Evolutionary conservation across 2,329 filamentous ascomycete genomes (phyloP).

Genomic region (Remersonia thermophila): DNA sequence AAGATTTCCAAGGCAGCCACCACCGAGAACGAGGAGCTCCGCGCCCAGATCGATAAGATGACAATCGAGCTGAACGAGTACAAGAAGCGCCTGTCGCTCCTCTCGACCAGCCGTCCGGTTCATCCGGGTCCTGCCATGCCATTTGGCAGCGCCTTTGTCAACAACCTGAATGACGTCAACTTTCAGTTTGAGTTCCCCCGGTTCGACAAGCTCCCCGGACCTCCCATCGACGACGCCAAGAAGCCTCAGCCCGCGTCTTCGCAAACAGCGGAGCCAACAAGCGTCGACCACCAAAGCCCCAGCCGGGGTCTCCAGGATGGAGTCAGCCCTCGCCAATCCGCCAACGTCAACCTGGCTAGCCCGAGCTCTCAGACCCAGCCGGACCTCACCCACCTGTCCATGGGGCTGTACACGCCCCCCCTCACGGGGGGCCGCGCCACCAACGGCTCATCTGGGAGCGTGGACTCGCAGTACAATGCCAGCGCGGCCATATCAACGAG

Average conservation of each 20-base stretch:
- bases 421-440: slow-evolving; percentile 17
- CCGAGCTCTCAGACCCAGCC: slow-evolving; percentile 30
- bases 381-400: slow-evolving; percentile 41
- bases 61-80: slow-evolving; percentile 80
- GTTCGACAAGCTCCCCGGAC: slow-evolving; percentile 62
- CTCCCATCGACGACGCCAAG: slow-evolving; percentile 19
- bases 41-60: slow-evolving; percentile 79
- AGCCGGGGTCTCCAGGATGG: slow-evolving; percentile 21
- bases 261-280: slow-evolving; percentile 13
- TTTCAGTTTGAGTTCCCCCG: slow-evolving; percentile 96
- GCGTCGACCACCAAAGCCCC: slow-evolving; percentile 25
- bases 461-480: slow-evolving; percentile 38
- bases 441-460: too few species aligned
- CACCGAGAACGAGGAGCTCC: slow-evolving; percentile 73
- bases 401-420: slow-evolving; percentile 46
- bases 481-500: slow-evolving; percentile 43
- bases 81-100: slow-evolving; percentile 67
- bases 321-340: slow-evolving; percentile 25
- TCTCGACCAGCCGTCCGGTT: slow-evolving; percentile 23
- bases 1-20: slow-evolving; percentile 73
- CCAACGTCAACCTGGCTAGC: slow-evolving; percentile 22
- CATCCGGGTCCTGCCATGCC: slow-evolving; percentile 22
- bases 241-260: slow-evolving; percentile 8
- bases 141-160: slow-evolving; percentile 37
- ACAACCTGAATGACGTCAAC: slow-evolving; percentile 58